Evolutionary conservation across 768 basidiomycete species (phyloP), one percentile per base, ranked within the genome.

Genomic region (Calocybe indica): DNA sequence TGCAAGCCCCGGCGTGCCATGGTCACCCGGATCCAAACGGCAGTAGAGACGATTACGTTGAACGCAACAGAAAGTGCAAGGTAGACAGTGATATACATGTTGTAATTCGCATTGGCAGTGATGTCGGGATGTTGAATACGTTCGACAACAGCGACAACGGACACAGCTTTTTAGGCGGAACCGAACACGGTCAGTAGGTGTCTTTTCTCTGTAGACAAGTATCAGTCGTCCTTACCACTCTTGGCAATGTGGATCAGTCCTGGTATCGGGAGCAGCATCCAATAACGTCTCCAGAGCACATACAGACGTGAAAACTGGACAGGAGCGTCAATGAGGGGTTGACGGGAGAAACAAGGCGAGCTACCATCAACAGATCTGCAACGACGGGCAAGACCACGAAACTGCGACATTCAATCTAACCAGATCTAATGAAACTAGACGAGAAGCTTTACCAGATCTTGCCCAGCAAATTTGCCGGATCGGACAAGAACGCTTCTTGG

Each of bases 361-460:
- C 12, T 38, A 72, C 62, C 63, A 72, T 66, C 34, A 72, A 54
- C 3, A 63, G 36, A 54, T 72, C 71, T 11, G 64, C 62, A 39
- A 69, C 40, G 66, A 67, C 69, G 15, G 64, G 64, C 6, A 68
- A 52, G 6, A 68, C 40, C 7, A 58, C 61, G 7, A 52, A 55
- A 36, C 69, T 71, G 46, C 5, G 22, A 22, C 22, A n/a, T 13
- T 30, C 8, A 31, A 39, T 13, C 37, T 35, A 30, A 11, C 7
- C 7, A 7, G 33, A 32, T 3, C 30, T 10, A n/a, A 28, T 11
- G 6, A 37, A 15, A 12, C 7, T 39, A 41, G 31, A 7, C 31
- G 13, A 6, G 11, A 36, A 32, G 37, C 47, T 66, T 36, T 46
- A 71, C 70, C 66, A 62, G 39, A 59, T 48, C 51, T 59, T 54